Evolutionary conservation across 768 basidiomycete genomes (phyloP).

Genomic region (Naganishia vishniacii): DNA sequence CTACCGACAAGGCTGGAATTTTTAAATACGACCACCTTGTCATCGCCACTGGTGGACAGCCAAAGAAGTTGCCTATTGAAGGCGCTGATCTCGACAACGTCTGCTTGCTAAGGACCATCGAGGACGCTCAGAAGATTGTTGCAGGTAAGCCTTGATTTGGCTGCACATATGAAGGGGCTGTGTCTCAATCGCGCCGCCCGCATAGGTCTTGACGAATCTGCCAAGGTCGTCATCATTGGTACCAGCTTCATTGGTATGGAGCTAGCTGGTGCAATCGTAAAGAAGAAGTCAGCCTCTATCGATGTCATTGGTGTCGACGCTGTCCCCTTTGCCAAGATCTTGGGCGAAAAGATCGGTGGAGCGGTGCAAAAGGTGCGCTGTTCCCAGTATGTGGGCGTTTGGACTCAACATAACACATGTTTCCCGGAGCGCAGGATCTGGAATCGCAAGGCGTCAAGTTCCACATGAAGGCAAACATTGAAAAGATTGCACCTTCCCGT

Average conservation of each 20-base stretch:
- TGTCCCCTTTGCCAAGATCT: constrained; percentile 70
- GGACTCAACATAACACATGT: too few species aligned
- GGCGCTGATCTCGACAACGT: constrained; percentile 71
- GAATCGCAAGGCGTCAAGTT: constrained; percentile 79
- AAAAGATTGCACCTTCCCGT: constrained; percentile 61
- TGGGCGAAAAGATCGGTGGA: constrained; percentile 73
- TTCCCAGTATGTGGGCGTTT: background rate
- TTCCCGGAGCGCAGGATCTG: constrained; percentile 56
- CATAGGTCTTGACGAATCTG: constrained; percentile 54
- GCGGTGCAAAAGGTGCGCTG: constrained; percentile 64
- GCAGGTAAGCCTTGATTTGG: constrained; percentile 51
- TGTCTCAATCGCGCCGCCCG: background rate
- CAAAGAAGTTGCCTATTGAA: constrained; percentile 69
- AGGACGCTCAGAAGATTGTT: constrained; percentile 61
- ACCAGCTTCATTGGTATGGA: constrained; percentile 85
- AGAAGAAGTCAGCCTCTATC: constrained; percentile 71
- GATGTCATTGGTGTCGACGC: constrained; percentile 79
- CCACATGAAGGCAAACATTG: constrained; percentile 66
- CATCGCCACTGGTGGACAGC: constrained; percentile 68
- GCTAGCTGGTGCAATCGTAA: constrained; percentile 65
- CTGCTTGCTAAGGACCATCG: constrained; percentile 64
- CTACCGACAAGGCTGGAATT: constrained; percentile 54
- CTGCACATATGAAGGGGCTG: constrained; percentile 16
- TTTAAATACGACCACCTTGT: constrained; percentile 70
- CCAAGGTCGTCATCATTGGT: constrained; percentile 78